These are phyloP conservation scores for Suhomyces sp. DNA, from an alignment of 805 yeast species.

Conservation along the genomic window DNA sequence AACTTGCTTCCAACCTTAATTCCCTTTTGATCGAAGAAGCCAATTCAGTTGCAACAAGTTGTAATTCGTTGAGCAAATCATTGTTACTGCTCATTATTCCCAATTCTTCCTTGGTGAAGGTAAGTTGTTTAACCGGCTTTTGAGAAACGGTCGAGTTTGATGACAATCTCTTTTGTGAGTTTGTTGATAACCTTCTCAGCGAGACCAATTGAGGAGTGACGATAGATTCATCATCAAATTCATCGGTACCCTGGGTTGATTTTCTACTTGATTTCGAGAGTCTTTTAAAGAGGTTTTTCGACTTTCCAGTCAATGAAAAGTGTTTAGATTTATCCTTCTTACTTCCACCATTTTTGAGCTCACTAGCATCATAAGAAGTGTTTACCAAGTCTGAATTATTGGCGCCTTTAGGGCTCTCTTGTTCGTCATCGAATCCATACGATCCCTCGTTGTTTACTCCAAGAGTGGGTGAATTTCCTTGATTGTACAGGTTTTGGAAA, in stretches of 20 bases:
- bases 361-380: background rate
- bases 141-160: background rate
- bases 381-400: constrained; percentile 5
- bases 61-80: constrained; percentile 60
- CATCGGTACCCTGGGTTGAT: constrained; percentile 4
- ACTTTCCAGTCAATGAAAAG: constrained; percentile 27
- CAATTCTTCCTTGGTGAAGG: constrained; percentile 58
- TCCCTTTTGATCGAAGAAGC: constrained; percentile 74
- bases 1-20: constrained; percentile 51
- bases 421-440: no score
- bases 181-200: no score
- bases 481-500: constrained; percentile 4
- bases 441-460: no score
- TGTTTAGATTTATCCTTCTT: constrained; percentile 21
- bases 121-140: constrained; percentile 1
- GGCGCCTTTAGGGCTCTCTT: background rate
- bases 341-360: constrained; percentile 1
- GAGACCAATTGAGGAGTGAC: background rate
- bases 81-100: constrained; percentile 61
- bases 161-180: background rate
- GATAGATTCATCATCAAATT: constrained; percentile 5
- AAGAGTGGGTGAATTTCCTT: no score
- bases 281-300: constrained; percentile 34
- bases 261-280: constrained; percentile 28
- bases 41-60: constrained; percentile 66